These are phyloP conservation scores for Globisporangium canariense DNA, from an alignment of 352 stramenopile species.

Conservation along the genomic window DNA sequence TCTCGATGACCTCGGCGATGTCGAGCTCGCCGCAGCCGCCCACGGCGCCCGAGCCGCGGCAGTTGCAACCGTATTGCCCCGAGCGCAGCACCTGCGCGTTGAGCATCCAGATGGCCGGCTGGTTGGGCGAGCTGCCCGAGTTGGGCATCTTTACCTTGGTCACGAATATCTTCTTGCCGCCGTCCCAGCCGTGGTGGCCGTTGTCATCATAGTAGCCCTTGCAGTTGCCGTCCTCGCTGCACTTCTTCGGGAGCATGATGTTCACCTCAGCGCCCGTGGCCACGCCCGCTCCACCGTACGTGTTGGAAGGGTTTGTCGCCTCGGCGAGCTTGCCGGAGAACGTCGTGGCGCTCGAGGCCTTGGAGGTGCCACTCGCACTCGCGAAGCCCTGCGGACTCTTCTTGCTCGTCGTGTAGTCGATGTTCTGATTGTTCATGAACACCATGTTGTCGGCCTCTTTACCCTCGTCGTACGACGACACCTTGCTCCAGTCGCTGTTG, in stretches of 20 bases:
- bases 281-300: constrained; percentile 45
- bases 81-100: constrained; percentile 65
- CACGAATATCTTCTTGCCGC: constrained; percentile 79
- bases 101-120: constrained; percentile 72
- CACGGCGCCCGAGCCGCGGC: constrained; percentile 41
- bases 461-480: constrained; percentile 40
- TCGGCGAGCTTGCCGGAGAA: constrained; percentile 50
- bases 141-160: constrained; percentile 64
- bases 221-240: constrained; percentile 37
- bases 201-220: constrained; percentile 67
- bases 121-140: constrained; percentile 33
- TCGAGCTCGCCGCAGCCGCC: constrained; percentile 73
- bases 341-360: constrained; percentile 27
- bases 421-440: constrained; percentile 65
- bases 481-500: constrained; percentile 33
- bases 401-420: constrained; percentile 42
- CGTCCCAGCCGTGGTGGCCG: constrained; percentile 66
- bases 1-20: constrained; percentile 70
- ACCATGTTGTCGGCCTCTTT: constrained; percentile 42
- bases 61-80: constrained; percentile 77
- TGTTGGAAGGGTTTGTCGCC: constrained; percentile 38
- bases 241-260: constrained; percentile 69
- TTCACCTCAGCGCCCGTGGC: constrained; percentile 69
- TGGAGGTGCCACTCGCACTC: constrained; percentile 27
- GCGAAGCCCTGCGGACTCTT: constrained; percentile 50